These are phyloP conservation scores for Blastobotrys aristatus DNA, from an alignment of 1,139 yeast genomes.

Conservation along the genomic window DNA sequence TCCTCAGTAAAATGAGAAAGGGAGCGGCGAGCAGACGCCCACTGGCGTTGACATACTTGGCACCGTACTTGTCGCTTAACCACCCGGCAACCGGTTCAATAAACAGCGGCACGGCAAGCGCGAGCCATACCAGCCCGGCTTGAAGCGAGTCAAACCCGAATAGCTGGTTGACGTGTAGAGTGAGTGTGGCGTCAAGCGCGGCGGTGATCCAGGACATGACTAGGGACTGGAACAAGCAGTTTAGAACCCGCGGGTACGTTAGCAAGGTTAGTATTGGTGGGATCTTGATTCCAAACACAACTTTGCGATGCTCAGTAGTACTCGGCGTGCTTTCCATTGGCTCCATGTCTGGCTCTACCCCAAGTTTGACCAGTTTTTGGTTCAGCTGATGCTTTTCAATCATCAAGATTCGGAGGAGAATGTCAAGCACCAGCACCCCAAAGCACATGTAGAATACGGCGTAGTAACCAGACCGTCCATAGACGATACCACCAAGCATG, in stretches of 20 bases:
- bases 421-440: conserved; percentile 30
- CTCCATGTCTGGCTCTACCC: not conserved
- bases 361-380: not conserved
- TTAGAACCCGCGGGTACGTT: conserved; percentile 24
- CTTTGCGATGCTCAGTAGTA: not conserved
- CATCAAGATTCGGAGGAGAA: conserved; percentile 33
- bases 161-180: conserved; percentile 29
- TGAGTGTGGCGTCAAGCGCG: conserved; percentile 34
- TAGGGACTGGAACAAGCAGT: conserved; percentile 26
- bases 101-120: conserved; percentile 31
- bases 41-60: conserved; percentile 26
- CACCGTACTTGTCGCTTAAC: conserved; percentile 30
- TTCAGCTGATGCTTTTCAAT: conserved; percentile 20
- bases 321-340: not conserved
- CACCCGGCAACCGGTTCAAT: conserved; percentile 33
- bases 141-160: conserved; percentile 32
- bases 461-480: conserved; percentile 32
- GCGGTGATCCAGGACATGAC: conserved; percentile 31
- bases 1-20: conserved; percentile 27
- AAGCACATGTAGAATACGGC: conserved; percentile 33
- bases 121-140: conserved; percentile 32
- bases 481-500: conserved; percentile 35
- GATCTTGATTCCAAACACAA: conserved; percentile 11
- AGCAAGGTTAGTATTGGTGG: conserved; percentile 25
- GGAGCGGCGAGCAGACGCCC: conserved; percentile 28